Evolutionary conservation across 73 alveolate species (phyloP).

Genomic region (Paraurostyla sp.): DNA sequence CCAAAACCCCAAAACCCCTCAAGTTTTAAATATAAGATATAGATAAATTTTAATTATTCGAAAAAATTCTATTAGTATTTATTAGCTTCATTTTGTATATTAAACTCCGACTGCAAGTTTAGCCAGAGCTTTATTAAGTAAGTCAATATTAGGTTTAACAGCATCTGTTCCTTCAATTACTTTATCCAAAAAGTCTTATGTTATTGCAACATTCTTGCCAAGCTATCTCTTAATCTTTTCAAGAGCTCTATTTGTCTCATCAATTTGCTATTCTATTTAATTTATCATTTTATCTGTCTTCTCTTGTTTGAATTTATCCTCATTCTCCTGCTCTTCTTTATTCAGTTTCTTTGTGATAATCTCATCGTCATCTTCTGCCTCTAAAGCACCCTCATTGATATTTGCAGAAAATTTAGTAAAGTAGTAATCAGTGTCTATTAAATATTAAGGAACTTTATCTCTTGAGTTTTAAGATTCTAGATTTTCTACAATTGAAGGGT

Average conservation of each 20-base stretch:
- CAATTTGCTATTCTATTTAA: background rate
- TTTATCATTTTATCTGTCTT: background rate
- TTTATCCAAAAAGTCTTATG: background rate
- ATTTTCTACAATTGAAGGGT: background rate
- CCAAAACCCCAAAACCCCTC: no score
- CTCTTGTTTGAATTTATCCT: conserved; percentile 1
- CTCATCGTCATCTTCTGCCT: conserved; percentile 31
- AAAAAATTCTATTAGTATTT: no score
- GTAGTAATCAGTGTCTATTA: conserved; percentile 7
- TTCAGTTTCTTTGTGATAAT: conserved; percentile 6
- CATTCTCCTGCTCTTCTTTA: background rate
- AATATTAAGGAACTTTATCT: background rate
- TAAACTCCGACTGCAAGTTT: no score
- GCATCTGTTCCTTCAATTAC: conserved; percentile 10
- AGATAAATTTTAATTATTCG: no score
- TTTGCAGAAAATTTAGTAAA: background rate
- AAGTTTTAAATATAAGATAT: no score
- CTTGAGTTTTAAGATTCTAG: background rate
- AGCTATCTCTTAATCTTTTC: background rate
- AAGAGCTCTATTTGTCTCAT: conserved; percentile 13
- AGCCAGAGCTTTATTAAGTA: background rate
- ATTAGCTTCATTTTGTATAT: no score
- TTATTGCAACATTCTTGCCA: background rate
- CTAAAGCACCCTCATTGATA: background rate
- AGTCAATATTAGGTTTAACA: conserved; percentile 5